These are phyloP conservation scores for Cutaneotrichosporon cavernicola DNA, from an alignment of 1,284 basidiomycete species.

Conservation along the genomic window DNA sequence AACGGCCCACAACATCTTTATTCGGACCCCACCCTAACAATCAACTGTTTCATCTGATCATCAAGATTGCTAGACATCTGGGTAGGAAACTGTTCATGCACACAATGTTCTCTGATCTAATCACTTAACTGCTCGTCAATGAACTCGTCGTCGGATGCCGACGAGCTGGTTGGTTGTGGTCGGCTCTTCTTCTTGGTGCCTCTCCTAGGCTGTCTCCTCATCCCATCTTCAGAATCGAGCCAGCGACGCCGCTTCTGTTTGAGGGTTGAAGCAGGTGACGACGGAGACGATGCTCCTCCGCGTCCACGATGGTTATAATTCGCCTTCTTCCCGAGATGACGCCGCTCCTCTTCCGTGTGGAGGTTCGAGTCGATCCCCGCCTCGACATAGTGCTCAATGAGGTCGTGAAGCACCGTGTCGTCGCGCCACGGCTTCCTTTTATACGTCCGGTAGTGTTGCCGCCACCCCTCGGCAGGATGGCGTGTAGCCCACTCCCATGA, in stretches of 20 bases:
- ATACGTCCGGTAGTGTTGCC: constrained; percentile 9
- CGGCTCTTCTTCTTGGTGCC: neutral
- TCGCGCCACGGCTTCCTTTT: constrained; percentile 6
- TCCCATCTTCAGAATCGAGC: neutral
- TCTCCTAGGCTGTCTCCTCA: neutral
- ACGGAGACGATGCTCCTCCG: neutral
- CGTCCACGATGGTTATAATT: neutral
- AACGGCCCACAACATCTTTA: neutral
- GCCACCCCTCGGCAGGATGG: constrained; percentile 7
- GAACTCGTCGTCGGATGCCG: neutral
- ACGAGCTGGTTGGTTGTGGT: neutral
- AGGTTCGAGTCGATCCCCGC: neutral
- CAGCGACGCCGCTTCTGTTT: neutral
- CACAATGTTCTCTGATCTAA: neutral
- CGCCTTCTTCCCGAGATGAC: neutral
- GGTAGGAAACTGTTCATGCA: neutral
- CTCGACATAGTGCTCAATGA: constrained; percentile 5
- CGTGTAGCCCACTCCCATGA: neutral
- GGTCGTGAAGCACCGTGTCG: constrained; percentile 5
- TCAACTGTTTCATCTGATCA: neutral
- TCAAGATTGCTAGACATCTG: neutral
- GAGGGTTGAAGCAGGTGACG: neutral
- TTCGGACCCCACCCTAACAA: neutral
- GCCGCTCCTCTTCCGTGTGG: neutral
- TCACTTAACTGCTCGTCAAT: neutral